Conservation (phyloP, 176 grass and related monocot genomes). For the Carex parvula region DNA sequence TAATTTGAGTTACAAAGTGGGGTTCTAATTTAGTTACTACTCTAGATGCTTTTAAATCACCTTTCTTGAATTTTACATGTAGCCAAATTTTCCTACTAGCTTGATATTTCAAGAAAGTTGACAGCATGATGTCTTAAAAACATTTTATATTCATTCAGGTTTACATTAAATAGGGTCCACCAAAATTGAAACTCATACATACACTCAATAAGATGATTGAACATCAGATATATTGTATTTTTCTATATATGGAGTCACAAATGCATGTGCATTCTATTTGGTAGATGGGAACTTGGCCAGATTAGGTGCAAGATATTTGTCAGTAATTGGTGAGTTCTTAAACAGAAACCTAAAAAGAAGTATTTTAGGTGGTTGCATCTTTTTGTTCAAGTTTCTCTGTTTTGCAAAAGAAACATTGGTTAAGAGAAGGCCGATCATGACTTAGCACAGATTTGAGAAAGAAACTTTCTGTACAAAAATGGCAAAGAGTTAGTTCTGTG, state of each 20-base stretch:
- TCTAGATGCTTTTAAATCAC: not conserved
- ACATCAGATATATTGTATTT: slow-evolving; percentile 12
- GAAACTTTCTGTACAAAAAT: slow-evolving; percentile 6
- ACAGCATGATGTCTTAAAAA: slow-evolving; percentile 7
- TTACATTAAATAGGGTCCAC: slow-evolving; percentile 1
- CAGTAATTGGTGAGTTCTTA: slow-evolving; percentile 14
- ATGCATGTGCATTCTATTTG: slow-evolving; percentile 21
- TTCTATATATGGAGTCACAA: slow-evolving; percentile 21
- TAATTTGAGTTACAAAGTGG: not conserved
- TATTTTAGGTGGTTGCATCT: not conserved
- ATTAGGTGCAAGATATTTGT: slow-evolving; percentile 14
- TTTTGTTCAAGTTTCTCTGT: slow-evolving; percentile 24
- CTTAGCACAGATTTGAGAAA: not conserved
- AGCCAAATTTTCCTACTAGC: not conserved
- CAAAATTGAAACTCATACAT: not conserved
- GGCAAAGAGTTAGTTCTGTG: slow-evolving; percentile 11
- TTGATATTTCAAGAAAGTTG: slow-evolving; percentile 16
- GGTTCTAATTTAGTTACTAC: not conserved
- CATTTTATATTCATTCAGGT: not conserved
- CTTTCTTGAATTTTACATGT: not conserved
- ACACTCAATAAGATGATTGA: not conserved
- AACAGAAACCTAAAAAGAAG: slow-evolving; percentile 5
- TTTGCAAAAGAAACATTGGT: slow-evolving; percentile 15
- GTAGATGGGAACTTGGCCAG: not conserved
- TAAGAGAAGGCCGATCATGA: slow-evolving; percentile 7